Conservation (phyloP, 805 yeast species). For the Tetrapisispora fleetii region DNA sequence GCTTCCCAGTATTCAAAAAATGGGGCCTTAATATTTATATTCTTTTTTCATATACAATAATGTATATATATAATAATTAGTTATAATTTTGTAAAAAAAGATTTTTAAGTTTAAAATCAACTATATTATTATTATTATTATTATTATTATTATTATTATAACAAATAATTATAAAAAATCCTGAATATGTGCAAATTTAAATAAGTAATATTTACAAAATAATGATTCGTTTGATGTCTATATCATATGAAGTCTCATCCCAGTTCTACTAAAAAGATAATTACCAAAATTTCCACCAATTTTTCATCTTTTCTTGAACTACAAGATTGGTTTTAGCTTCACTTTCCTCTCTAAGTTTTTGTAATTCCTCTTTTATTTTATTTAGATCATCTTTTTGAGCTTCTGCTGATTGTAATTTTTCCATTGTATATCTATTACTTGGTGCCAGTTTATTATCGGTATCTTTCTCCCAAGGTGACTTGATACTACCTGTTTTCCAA, state of each 20-base stretch:
- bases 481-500: constrained; percentile 69
- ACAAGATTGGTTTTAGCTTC: constrained; percentile 30
- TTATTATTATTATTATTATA: background rate
- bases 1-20: background rate
- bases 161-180: no score
- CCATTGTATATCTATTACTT: constrained; percentile 34
- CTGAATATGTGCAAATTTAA: background rate
- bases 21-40: background rate
- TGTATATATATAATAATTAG: background rate
- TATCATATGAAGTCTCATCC: no score
- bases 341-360: constrained; percentile 32
- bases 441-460: constrained; percentile 12
- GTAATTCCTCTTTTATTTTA: constrained; percentile 30
- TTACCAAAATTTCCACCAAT: constrained; percentile 28
- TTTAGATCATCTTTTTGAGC: constrained; percentile 26
- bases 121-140: background rate
- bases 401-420: constrained; percentile 30
- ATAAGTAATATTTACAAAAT: background rate
- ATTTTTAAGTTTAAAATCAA: background rate
- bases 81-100: background rate
- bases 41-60: background rate
- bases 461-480: constrained; percentile 53
- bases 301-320: constrained; percentile 19
- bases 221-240: no score
- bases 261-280: no score